Base-by-base conservation (phyloP, 2,329 filamentous ascomycete species). In the Talaromyces sp. region DNA sequence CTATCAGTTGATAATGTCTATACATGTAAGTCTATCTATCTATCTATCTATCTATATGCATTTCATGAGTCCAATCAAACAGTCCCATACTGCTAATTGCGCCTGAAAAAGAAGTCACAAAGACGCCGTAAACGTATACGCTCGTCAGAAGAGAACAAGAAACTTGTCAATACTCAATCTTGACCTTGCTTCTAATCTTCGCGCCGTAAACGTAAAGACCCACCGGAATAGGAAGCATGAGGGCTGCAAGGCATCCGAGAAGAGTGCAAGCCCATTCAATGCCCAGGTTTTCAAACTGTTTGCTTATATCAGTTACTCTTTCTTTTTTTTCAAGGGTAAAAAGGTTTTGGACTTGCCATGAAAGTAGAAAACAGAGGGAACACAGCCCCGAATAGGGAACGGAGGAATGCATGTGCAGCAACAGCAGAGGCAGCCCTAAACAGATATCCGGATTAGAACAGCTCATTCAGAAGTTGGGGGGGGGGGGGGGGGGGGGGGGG, bases 381-480 rank as follows among this genome's bases (percentile, higher is more conserved):
- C 9, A 66, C 69, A 19, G 73, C 73, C 0, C 71, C 75, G 17
- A 69, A 65, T 11, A 70, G 56, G 7, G 73, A 76, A 14, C 79
- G 74, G n/a, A 81, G 67, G 61, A 82, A 78, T 4, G 75, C 81
- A 63, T 81, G 81, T 0, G 82, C 81, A 0, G 82, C 82, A 58
- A 84, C 77, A 2, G 82, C 84, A 19, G 79, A 82, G 0, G 84
- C 84, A 0, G 80, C 86, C 84, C 66, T 84, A 89, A 86, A 81
- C 64, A 85, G 76, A n/a, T n/a, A 0, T 84, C 82, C 71, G 86
- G 86, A 69, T 89, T 88, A 60, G 86, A 84, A 10, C 86, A 76
- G 69, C 83, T 77, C 66, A 85, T 88, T 17, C 26, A 19, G 1
- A n/a, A n/a, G n/a, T n/a, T n/a, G n/a, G n/a, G n/a, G n/a, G n/a